Evolutionary conservation across 805 yeast genomes (phyloP).

Genomic region (Lachancea sp.): DNA sequence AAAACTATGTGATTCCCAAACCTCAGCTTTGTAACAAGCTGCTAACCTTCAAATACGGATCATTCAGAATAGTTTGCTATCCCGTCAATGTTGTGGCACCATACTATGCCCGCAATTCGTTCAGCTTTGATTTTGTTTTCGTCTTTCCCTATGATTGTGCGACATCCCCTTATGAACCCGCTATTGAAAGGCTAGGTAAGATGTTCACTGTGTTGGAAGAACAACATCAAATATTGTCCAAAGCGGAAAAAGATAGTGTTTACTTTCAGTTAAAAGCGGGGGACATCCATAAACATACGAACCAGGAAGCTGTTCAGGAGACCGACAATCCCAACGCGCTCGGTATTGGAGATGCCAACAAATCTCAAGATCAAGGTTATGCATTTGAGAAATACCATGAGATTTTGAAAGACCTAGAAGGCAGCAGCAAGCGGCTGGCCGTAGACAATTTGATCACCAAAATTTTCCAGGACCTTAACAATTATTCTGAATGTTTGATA

Average conservation of each 20-base stretch:
- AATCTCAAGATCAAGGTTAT: slow-evolving; percentile 5
- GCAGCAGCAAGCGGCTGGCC: slow-evolving; percentile 34
- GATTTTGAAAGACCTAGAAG: slow-evolving; percentile 25
- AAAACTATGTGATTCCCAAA: slow-evolving; percentile 90
- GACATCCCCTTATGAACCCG: slow-evolving; percentile 79
- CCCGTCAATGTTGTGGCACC: slow-evolving; percentile 78
- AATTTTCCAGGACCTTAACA: slow-evolving; percentile 88
- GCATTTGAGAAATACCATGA: slow-evolving; percentile 23
- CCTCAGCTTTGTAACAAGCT: slow-evolving; percentile 82
- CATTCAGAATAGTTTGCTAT: slow-evolving; percentile 71
- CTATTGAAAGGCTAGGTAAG: slow-evolving; percentile 74
- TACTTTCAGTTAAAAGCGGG: slow-evolving; percentile 28
- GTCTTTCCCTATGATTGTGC: slow-evolving; percentile 81
- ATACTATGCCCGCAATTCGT: slow-evolving; percentile 82
- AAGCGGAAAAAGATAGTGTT: slow-evolving; percentile 39
- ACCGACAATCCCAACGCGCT: neutral
- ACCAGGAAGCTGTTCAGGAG: neutral
- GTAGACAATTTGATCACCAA: slow-evolving; percentile 80
- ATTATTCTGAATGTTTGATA: slow-evolving; percentile 91
- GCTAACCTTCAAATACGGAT: slow-evolving; percentile 63
- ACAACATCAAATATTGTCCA: slow-evolving; percentile 70
- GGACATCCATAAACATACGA: slow-evolving; percentile 8
- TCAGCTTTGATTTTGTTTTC: slow-evolving; percentile 88
- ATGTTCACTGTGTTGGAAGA: slow-evolving; percentile 90
- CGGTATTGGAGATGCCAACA: neutral